These are phyloP conservation scores for Corylus americana DNA, from an alignment of 306 rosid genomes.

Conservation along the genomic window DNA sequence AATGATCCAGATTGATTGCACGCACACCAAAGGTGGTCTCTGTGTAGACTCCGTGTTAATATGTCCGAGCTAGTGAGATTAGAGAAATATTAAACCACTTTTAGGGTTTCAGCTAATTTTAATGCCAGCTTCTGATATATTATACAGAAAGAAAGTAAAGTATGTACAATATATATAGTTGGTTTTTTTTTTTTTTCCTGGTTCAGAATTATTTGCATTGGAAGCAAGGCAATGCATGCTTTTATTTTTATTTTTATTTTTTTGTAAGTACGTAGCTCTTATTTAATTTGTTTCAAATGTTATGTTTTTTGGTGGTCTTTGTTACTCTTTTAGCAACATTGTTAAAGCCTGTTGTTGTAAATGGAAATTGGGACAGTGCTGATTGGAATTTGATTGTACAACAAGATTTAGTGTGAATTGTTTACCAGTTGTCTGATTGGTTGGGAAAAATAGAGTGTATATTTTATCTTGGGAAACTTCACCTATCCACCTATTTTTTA, in stretches of 20 bases:
- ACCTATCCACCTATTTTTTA: too few relatives aligned
- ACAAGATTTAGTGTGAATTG: background rate
- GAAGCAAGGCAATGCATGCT: background rate
- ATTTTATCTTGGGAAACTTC: too few relatives aligned
- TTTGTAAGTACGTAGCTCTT: background rate
- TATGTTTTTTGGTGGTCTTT: too few relatives aligned
- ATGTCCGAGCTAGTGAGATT: slow-evolving; percentile 38
- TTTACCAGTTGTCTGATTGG: too few relatives aligned
- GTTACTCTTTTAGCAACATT: background rate
- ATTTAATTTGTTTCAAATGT: background rate
- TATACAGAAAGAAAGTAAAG: background rate
- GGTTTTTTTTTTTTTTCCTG: background rate
- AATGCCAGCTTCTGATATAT: background rate
- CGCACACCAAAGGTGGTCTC: slow-evolving; percentile 91
- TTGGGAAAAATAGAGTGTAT: too few relatives aligned
- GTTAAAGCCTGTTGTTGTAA: background rate
- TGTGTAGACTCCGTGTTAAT: slow-evolving; percentile 67
- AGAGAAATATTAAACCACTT: slow-evolving; percentile 20
- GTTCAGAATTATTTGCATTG: background rate
- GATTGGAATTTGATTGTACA: background rate
- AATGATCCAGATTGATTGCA: slow-evolving; percentile 87
- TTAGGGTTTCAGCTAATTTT: slow-evolving; percentile 10
- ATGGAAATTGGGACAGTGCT: background rate
- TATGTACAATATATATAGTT: background rate
- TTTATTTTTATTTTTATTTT: background rate